Percentiles rank a stretch among this genome's conserved stretches.
Conservation (phyloP, 495 filamentous ascomycete genomes). For the Xylaria acuta region DNA sequence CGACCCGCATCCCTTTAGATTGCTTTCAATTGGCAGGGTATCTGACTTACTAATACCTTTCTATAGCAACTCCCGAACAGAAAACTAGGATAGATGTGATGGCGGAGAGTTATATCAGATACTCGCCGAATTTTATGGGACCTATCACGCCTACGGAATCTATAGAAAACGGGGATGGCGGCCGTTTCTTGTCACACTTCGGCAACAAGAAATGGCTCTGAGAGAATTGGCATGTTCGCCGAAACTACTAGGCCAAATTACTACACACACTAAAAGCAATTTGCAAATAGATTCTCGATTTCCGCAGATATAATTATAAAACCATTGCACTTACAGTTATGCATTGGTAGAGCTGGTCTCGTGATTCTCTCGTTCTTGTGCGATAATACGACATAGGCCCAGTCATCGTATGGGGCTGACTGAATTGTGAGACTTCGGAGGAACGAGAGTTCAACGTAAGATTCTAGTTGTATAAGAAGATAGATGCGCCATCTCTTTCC, state of each 20-base stretch:
- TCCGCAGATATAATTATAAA: background rate
- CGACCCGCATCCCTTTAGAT: background rate
- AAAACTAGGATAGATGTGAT: conserved; percentile 36
- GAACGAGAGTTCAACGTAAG: background rate
- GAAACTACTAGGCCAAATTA: background rate
- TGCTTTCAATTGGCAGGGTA: background rate
- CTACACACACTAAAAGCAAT: background rate
- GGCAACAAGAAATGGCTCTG: conserved; percentile 57
- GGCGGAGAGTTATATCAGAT: conserved; percentile 43
- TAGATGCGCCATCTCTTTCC: background rate
- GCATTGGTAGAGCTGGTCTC: background rate
- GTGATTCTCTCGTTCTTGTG: background rate
- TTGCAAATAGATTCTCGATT: background rate
- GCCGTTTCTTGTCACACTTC: conserved; percentile 58
- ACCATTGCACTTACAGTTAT: background rate
- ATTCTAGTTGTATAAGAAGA: background rate
- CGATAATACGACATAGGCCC: background rate
- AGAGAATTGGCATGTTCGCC: background rate
- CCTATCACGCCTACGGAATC: conserved; percentile 49
- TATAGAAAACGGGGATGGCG: conserved; percentile 54
- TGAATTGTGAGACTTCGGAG: background rate
- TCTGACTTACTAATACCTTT: conserved; percentile 20
- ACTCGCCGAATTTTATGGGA: conserved; percentile 57
- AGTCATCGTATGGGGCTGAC: background rate
- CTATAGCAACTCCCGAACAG: conserved; percentile 49